Evolutionary conservation across 2,329 filamentous ascomycete species (phyloP).

Genomic region (Aspergillus carbonarius): DNA sequence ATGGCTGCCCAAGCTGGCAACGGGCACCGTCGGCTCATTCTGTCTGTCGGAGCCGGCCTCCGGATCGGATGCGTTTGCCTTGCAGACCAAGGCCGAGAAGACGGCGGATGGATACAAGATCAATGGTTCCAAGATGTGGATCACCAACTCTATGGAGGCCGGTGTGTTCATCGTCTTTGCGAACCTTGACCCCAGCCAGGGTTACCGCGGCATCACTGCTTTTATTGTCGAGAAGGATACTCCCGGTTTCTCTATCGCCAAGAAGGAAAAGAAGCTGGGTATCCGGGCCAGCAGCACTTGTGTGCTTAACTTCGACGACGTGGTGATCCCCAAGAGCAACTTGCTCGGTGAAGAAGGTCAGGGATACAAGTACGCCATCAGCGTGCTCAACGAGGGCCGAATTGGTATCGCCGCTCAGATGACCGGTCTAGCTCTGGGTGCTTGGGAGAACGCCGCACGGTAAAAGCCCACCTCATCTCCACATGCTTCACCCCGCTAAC

Average conservation of each 20-base stretch:
- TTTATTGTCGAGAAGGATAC: conserved; percentile 91
- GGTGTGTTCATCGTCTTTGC: conserved; percentile 97
- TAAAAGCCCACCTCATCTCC: conserved; percentile 38
- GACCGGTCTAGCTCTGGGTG: conserved; percentile 91
- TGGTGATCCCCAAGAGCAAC: conserved; percentile 83
- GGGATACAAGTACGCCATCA: conserved; percentile 97
- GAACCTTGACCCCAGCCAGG: conserved; percentile 86
- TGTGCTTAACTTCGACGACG: conserved; percentile 96
- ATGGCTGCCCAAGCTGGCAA: conserved; percentile 87
- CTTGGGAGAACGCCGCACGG: conserved; percentile 90
- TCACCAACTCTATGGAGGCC: conserved; percentile 94
- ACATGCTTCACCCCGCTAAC: no score
- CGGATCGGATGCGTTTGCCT: conserved; percentile 92
- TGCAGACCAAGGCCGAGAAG: conserved; percentile 86
- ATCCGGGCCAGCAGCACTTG: conserved; percentile 96
- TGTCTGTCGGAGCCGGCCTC: conserved; percentile 90
- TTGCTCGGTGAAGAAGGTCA: conserved; percentile 84
- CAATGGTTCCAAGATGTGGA: conserved; percentile 98
- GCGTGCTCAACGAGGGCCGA: conserved; percentile 88
- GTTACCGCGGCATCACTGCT: conserved; percentile 95
- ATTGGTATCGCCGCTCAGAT: conserved; percentile 99
- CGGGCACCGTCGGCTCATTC: conserved; percentile 85
- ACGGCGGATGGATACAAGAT: conserved; percentile 82
- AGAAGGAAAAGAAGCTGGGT: conserved; percentile 99
- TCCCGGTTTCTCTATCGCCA: conserved; percentile 88